Base-by-base conservation (phyloP, 352 stramenopile genomes). In the Globisporangium iwayamae region DNA sequence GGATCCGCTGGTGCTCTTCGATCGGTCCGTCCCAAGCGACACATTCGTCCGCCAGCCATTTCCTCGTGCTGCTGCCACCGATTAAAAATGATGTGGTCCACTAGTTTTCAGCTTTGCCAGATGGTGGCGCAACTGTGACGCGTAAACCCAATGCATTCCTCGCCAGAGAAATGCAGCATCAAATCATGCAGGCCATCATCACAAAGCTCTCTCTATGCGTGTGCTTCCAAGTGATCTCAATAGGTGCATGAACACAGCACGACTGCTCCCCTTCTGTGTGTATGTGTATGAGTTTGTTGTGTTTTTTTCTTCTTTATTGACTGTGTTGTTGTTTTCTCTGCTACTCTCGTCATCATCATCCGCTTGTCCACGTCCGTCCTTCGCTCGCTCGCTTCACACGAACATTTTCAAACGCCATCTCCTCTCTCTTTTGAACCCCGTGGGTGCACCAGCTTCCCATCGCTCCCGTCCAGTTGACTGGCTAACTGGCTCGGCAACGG, bases 21-120 rank as follows among this genome's bases (percentile, higher is more conserved):
- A 38, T 55, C 22, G 30, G 51, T 57, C 51, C 51, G 25, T 36
- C 51, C 51, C 51, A 57, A 57, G 51, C 51, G 51, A 43, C 51
- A 43, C 51, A 57, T 57, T 57, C 28, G 51, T n/a, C 51, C 51
- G 51, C 51, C 51, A 57, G 51, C 51, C 51, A 57, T 57, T 57
- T 57, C n/a, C 9, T 18, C 41, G 14, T 22, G 5, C 52, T 58
- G 20, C n/a, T 58, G 52, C 30, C 52, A 10, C 32, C 4, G 10
- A n/a, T 30, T 11, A 30, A 10, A 14, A 2, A 4, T 41, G 7
- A 9, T 48, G 43, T 48, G 43, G 16, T 22, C 43, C 43, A 48
- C 16, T 36, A 28, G 25, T 28, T 28, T 20, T 9, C 14, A 47
- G 10, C 25, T 28, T 28, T 28, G 28, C 11, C 30, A n/a, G 36